Percentiles rank a stretch among this genome's conserved stretches.
Evolutionary conservation across 176 grass and related monocot genomes (phyloP).

Genomic region (Metroxylon sagu): DNA sequence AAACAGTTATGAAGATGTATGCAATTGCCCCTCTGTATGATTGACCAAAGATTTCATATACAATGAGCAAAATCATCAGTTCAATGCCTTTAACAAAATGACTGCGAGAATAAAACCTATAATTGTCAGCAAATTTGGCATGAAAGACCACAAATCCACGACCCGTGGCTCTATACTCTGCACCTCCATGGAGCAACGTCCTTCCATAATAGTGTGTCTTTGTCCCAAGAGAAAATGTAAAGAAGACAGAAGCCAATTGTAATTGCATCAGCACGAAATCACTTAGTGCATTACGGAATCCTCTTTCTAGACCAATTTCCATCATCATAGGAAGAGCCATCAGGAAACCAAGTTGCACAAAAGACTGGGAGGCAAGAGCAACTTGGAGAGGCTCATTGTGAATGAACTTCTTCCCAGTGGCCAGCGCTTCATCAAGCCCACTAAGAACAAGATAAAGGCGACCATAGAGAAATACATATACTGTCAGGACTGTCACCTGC

Average conservation of each 20-base stretch:
- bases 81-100: constrained; percentile 96
- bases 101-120: constrained; percentile 75
- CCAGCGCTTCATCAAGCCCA: constrained; percentile 58
- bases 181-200: constrained; percentile 83
- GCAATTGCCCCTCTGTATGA: constrained; percentile 60
- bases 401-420: constrained; percentile 47
- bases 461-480: constrained; percentile 91
- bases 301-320: constrained; percentile 95
- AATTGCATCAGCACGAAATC: constrained; percentile 96
- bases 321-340: constrained; percentile 97
- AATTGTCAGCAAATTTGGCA: constrained; percentile 90
- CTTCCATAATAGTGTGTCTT: constrained; percentile 97
- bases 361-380: constrained; percentile 81
- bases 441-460: constrained; percentile 86
- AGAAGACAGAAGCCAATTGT: constrained; percentile 89
- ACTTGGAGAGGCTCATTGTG: constrained; percentile 82
- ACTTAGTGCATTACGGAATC: constrained; percentile 85
- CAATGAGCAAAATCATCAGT: constrained; percentile 73
- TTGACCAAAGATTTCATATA: constrained; percentile 89
- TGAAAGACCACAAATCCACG: constrained; percentile 99
- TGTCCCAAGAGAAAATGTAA: constrained; percentile 87
- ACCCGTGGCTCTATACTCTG: constrained; percentile 82
- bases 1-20: constrained; percentile 85
- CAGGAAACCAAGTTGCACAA: constrained; percentile 88
- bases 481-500: constrained; percentile 79